Evolutionary conservation across 2,329 filamentous ascomycete species (phyloP).

Genomic region (Sarocladiaceae sp.): DNA sequence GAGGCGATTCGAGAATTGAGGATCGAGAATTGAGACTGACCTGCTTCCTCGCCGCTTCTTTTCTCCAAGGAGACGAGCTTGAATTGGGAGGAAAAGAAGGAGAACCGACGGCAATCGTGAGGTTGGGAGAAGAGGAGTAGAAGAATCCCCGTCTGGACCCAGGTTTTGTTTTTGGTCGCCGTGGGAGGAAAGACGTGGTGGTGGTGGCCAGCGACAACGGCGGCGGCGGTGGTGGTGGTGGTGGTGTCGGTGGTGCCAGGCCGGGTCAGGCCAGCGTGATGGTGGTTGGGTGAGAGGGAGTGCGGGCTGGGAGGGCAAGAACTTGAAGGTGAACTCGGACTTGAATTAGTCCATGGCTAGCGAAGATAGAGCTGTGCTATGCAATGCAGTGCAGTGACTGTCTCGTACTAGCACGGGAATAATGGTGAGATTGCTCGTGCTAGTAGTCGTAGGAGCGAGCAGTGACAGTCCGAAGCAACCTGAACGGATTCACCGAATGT

Average conservation of each 20-base stretch:
- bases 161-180: slow-evolving; percentile 27
- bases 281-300: background rate
- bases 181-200: slow-evolving; percentile 16
- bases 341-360: background rate
- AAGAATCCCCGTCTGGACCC: slow-evolving; percentile 20
- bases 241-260: slow-evolving; percentile 12
- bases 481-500: no score
- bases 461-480: no score
- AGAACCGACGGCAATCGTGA: slow-evolving; percentile 28
- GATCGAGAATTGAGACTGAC: background rate
- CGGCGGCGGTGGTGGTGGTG: slow-evolving; percentile 20
- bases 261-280: slow-evolving; percentile 2
- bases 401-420: no score
- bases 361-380: no score
- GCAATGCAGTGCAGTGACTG: no score
- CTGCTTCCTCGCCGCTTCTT: slow-evolving; percentile 7
- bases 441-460: no score
- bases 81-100: slow-evolving; percentile 19
- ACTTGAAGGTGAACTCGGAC: background rate
- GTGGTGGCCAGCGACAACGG: slow-evolving; percentile 3
- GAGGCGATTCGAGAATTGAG: background rate
- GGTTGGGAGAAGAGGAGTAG: slow-evolving; percentile 23
- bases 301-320: background rate
- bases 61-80: slow-evolving; percentile 12
- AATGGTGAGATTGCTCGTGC: no score